A percentile compares a stretch with the other conserved stretches of the same genome.
Conservation (phyloP, 148 eudicot genomes). For the Polygonum aviculare region DNA sequence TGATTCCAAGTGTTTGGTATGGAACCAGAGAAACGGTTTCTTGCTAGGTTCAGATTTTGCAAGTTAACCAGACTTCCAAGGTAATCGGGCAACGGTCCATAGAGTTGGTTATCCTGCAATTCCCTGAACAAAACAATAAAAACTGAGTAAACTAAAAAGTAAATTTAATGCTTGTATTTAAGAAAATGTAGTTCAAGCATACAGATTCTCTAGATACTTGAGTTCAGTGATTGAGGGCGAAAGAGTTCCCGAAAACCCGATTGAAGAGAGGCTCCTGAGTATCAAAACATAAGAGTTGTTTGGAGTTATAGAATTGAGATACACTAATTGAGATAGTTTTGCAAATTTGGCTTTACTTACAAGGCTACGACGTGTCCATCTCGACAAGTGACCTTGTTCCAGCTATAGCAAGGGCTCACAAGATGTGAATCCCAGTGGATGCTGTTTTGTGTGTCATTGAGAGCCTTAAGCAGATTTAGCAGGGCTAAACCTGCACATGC, state of each 20-base stretch:
- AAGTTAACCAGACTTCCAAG: slow-evolving; percentile 36
- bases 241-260: slow-evolving; percentile 54
- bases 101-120: slow-evolving; percentile 42
- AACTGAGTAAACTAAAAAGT: too few species aligned
- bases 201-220: slow-evolving; percentile 45
- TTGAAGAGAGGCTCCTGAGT: slow-evolving; percentile 44
- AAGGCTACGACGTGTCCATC: slow-evolving; percentile 62
- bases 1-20: slow-evolving; percentile 75
- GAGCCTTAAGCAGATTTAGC: slow-evolving; percentile 39
- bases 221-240: slow-evolving; percentile 45
- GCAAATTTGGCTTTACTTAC: slow-evolving; percentile 32
- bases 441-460: slow-evolving; percentile 54
- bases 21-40: slow-evolving; percentile 56
- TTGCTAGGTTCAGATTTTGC: slow-evolving; percentile 61
- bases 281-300: background rate
- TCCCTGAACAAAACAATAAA: slow-evolving; percentile 30
- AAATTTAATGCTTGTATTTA: background rate
- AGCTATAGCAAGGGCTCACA: slow-evolving; percentile 87
- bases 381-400: slow-evolving; percentile 78
- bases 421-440: slow-evolving; percentile 54
- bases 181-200: slow-evolving; percentile 12
- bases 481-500: slow-evolving; percentile 67
- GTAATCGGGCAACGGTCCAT: slow-evolving; percentile 47
- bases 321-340: background rate
- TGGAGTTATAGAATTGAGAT: background rate